Conservation (phyloP, 2,329 filamentous ascomycete genomes). For the Neonectria neomacrospora region DNA sequence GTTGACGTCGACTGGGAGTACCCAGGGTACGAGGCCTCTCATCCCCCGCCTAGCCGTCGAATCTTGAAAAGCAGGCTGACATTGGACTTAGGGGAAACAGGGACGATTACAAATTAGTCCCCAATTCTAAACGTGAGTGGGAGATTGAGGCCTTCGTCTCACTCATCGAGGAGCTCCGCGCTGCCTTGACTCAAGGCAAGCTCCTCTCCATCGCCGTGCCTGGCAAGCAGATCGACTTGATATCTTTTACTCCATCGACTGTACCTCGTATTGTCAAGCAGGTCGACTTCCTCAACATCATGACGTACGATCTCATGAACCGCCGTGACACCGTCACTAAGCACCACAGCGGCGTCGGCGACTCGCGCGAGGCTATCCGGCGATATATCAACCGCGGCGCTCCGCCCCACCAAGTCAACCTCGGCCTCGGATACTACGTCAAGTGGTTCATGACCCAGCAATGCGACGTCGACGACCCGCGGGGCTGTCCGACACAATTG, state of each 20-base stretch:
- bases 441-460: constrained; percentile 70
- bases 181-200: constrained; percentile 65
- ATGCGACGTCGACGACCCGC: constrained; percentile 53
- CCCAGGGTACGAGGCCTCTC: constrained; percentile 54
- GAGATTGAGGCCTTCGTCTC: constrained; percentile 73
- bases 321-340: constrained; percentile 71
- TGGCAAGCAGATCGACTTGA: constrained; percentile 71
- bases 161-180: constrained; percentile 68
- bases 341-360: constrained; percentile 72
- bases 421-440: constrained; percentile 74
- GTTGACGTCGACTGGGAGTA: constrained; percentile 74
- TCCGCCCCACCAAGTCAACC: constrained; percentile 63
- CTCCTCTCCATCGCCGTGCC: constrained; percentile 76
- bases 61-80: neutral
- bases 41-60: neutral
- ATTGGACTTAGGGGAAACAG: constrained; percentile 67
- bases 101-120: constrained; percentile 72
- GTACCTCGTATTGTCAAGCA: constrained; percentile 67
- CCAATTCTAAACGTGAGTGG: constrained; percentile 68
- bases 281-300: constrained; percentile 75
- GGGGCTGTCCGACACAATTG: constrained; percentile 65
- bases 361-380: constrained; percentile 64
- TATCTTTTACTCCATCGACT: constrained; percentile 70
- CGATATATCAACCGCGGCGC: constrained; percentile 69
- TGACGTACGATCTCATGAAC: constrained; percentile 79